Conservation (phyloP, 257 asterid species). For the Solanum appendiculatum region DNA sequence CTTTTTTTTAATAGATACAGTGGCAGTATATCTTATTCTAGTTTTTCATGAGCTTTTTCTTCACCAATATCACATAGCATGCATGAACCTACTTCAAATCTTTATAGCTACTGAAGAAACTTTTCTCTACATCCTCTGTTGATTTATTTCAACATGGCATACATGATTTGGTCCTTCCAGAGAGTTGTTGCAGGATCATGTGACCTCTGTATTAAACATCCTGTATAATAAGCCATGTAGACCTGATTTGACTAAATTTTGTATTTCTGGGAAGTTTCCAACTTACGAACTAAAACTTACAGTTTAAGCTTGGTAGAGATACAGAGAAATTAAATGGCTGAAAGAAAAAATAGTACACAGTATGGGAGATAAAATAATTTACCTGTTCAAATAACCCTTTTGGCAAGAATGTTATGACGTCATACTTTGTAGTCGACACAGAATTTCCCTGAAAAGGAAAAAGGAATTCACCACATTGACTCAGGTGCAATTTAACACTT, state of each 20-base stretch:
- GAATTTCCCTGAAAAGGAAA: conserved; percentile 68
- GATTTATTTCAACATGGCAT: not conserved
- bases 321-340: not conserved
- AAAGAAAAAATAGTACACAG: not conserved
- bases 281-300: not conserved
- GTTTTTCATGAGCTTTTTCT: not conserved
- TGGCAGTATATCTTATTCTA: not conserved
- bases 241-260: not conserved
- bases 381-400: conserved; percentile 99
- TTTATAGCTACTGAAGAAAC: not conserved
- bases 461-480: not conserved
- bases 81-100: not conserved
- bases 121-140: not conserved
- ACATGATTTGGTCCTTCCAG: not conserved
- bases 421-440: conserved; percentile 95
- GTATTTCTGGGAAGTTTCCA: not conserved
- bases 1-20: not conserved
- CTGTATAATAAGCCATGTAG: not conserved
- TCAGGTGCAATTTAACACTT: not conserved
- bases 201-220: not conserved
- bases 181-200: not conserved
- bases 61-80: not conserved
- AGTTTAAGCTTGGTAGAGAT: not conserved
- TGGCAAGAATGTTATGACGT: conserved; percentile 74
- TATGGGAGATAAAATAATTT: conserved; percentile 12